Evolutionary conservation across 345 rosid species (phyloP).

Genomic region (Cardiospermum halicacabum): DNA sequence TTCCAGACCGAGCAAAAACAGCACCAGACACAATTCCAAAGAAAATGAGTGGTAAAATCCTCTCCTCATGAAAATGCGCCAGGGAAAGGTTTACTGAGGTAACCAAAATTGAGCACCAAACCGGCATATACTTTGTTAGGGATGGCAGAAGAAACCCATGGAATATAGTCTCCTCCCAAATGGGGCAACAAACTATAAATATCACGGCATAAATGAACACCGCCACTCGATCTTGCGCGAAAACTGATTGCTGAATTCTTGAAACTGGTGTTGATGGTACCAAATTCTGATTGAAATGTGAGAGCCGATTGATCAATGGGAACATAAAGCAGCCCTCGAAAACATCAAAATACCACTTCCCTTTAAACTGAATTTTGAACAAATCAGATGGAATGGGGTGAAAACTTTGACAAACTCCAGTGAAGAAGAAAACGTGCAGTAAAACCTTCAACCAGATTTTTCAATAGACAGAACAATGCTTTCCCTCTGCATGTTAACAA

Average conservation of each 20-base stretch:
- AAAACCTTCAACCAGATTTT: constrained; percentile 46
- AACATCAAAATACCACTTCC: constrained; percentile 49
- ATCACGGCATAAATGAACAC: constrained; percentile 49
- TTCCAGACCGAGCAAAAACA: constrained; percentile 40
- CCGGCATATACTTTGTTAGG: constrained; percentile 48
- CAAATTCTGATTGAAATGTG: constrained; percentile 42
- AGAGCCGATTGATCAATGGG: constrained; percentile 44
- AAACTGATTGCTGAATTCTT: constrained; percentile 47
- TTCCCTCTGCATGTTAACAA: constrained; percentile 43
- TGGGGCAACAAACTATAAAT: constrained; percentile 45
- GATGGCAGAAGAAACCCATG: constrained; percentile 52
- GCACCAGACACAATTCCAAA: constrained; percentile 45
- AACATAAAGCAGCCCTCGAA: constrained; percentile 47
- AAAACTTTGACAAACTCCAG: constrained; percentile 39
- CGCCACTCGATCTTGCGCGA: constrained; percentile 45
- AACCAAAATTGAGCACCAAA: constrained; percentile 42
- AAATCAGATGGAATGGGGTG: constrained; percentile 40
- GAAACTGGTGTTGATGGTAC: constrained; percentile 43
- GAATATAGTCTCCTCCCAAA: constrained; percentile 55
- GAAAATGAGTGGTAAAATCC: constrained; percentile 48
- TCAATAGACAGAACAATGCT: constrained; percentile 49
- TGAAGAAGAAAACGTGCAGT: constrained; percentile 42
- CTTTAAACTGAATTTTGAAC: constrained; percentile 38
- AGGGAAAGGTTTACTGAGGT: constrained; percentile 46
- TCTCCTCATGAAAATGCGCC: constrained; percentile 50